Evolutionary conservation across 2,329 filamentous ascomycete genomes (phyloP).

Genomic region (Fusarium scirpi): DNA sequence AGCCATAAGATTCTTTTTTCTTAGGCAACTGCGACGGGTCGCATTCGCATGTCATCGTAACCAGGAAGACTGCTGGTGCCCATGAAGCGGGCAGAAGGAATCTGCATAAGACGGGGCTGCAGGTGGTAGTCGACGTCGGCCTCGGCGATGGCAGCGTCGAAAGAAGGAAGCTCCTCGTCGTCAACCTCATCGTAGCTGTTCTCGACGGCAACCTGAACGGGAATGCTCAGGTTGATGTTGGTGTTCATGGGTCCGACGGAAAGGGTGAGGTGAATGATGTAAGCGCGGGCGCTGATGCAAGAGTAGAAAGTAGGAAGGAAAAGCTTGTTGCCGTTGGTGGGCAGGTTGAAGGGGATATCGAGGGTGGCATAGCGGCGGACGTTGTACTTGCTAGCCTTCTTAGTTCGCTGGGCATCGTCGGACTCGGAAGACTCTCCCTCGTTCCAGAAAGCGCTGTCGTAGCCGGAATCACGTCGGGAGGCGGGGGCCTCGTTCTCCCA

Average conservation of each 20-base stretch:
- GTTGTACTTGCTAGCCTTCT: constrained; percentile 48
- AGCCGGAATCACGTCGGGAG: constrained; percentile 65
- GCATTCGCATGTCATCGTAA: constrained; percentile 52
- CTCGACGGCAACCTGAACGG: constrained; percentile 64
- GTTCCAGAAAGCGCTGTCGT: constrained; percentile 57
- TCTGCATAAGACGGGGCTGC: constrained; percentile 55
- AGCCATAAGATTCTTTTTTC: background rate
- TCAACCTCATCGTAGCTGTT: constrained; percentile 48
- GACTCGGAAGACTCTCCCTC: constrained; percentile 54
- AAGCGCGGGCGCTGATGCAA: constrained; percentile 68
- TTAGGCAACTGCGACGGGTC: constrained; percentile 46
- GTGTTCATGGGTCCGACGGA: constrained; percentile 58
- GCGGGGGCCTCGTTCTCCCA: constrained; percentile 57
- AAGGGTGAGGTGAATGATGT: constrained; percentile 63
- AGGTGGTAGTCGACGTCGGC: constrained; percentile 58
- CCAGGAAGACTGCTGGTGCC: constrained; percentile 54
- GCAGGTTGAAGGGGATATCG: constrained; percentile 62
- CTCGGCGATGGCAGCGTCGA: constrained; percentile 60
- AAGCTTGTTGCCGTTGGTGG: constrained; percentile 60
- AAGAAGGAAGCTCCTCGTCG: constrained; percentile 59
- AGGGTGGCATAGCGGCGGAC: constrained; percentile 58
- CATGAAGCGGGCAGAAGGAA: constrained; percentile 51
- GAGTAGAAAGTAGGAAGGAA: constrained; percentile 70
- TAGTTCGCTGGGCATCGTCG: constrained; percentile 37
- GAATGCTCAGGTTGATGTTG: constrained; percentile 59